These are phyloP conservation scores for Medicago lupulina DNA, from an alignment of 306 rosid genomes.

Conservation along the genomic window DNA sequence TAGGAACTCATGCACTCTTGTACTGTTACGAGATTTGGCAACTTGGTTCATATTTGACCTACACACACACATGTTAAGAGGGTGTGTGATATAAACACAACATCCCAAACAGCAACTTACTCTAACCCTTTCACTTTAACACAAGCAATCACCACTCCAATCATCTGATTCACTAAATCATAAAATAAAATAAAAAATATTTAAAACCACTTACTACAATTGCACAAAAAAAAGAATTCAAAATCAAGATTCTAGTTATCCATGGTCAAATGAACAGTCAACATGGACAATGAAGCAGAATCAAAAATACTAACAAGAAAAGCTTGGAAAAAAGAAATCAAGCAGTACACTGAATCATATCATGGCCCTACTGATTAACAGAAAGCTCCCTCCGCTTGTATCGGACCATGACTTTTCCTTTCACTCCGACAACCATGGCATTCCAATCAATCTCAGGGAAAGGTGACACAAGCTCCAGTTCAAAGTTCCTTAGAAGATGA, in stretches of 20 bases:
- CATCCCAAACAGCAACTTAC: neutral
- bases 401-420: constrained; percentile 92
- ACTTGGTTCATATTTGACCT: too few relatives aligned
- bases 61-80: too few relatives aligned
- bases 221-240: neutral
- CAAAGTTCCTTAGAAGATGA: constrained; percentile 93
- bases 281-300: constrained; percentile 32
- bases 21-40: too few relatives aligned
- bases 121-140: constrained; percentile 35
- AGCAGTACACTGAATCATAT: constrained; percentile 3
- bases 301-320: constrained; percentile 34
- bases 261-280: constrained; percentile 32
- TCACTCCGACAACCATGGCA: constrained; percentile 99
- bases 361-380: constrained; percentile 43
- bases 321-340: constrained; percentile 11
- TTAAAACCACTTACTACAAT: constrained; percentile 24
- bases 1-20: too few relatives aligned
- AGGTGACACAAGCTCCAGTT: constrained; percentile 81
- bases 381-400: constrained; percentile 80
- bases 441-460: constrained; percentile 97
- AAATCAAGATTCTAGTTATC: constrained; percentile 43
- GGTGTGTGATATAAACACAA: too few relatives aligned
- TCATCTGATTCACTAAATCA: constrained; percentile 25
- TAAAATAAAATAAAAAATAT: neutral
- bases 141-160: neutral